Conservation (phyloP, 768 basidiomycete species). For the Boletus reticulatus region DNA sequence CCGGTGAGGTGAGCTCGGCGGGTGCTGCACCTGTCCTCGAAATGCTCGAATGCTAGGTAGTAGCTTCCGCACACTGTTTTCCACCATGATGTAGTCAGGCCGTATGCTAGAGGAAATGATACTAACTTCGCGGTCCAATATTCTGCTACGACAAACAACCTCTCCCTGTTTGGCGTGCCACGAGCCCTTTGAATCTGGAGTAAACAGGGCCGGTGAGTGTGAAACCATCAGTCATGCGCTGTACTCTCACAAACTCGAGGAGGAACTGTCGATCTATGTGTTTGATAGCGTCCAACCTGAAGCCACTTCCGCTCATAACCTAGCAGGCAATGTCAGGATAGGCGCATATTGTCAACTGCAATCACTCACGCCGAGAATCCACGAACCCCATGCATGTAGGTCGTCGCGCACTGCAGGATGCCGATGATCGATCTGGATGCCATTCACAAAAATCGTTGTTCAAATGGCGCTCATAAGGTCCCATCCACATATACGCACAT, state of each 20-base stretch:
- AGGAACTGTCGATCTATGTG: conserved; percentile 77
- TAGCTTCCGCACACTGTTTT: conserved; percentile 45
- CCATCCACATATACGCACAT: conserved; percentile 44
- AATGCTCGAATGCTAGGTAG: conserved; percentile 59
- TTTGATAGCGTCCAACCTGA: conserved; percentile 89
- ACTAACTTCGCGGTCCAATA: conserved; percentile 77
- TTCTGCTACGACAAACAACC: conserved; percentile 72
- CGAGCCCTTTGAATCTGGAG: conserved; percentile 54
- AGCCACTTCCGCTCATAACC: conserved; percentile 71
- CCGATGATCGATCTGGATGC: conserved; percentile 70
- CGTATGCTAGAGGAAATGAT: neutral
- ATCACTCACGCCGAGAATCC: conserved; percentile 59
- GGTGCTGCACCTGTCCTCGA: conserved; percentile 55
- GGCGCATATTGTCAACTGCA: neutral
- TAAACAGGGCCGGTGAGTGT: neutral
- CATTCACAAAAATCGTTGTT: conserved; percentile 9
- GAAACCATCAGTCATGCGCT: neutral
- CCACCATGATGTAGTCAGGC: neutral
- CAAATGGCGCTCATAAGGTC: neutral
- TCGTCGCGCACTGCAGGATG: conserved; percentile 81
- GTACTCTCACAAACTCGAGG: conserved; percentile 57
- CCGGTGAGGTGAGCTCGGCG: neutral
- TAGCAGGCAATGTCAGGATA: conserved; percentile 25
- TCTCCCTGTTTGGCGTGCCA: conserved; percentile 38
- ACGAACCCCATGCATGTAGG: conserved; percentile 71